Conservation (phyloP, 2,329 filamentous ascomycete genomes). For the Rosellinia necatrix region DNA sequence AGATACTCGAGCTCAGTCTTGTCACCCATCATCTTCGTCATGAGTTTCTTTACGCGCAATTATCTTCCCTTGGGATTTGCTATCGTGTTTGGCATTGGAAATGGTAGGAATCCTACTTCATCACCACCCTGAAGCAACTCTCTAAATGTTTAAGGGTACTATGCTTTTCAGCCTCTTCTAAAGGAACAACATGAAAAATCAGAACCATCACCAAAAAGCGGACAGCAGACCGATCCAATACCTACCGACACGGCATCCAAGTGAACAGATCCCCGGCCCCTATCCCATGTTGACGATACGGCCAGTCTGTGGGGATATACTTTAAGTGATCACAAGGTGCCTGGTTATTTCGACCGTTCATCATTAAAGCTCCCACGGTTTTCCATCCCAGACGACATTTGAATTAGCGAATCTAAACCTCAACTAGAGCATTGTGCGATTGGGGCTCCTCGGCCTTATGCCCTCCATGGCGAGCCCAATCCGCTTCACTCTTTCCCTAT, state of each 20-base stretch:
- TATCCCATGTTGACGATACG: not conserved
- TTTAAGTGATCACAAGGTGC: not conserved
- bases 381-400: too few relatives aligned
- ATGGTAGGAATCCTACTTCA: conserved; percentile 34
- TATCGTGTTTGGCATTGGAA: conserved; percentile 39
- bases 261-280: not conserved
- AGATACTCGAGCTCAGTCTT: not conserved
- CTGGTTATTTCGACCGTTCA: not conserved
- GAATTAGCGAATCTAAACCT: too few relatives aligned
- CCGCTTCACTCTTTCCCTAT: not conserved
- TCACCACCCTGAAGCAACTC: not conserved
- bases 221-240: conserved; percentile 6
- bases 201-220: conserved; percentile 1
- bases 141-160: conserved; percentile 30
- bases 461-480: not conserved
- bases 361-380: too few relatives aligned
- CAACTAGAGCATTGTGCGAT: not conserved
- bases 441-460: not conserved
- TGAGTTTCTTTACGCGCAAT: conserved; percentile 35
- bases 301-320: not conserved
- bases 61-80: conserved; percentile 39
- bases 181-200: conserved; percentile 27
- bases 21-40: conserved; percentile 5
- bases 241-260: conserved; percentile 13
- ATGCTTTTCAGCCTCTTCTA: conserved; percentile 33